Base-by-base conservation (phyloP, 2,329 filamentous ascomycete genomes). In the Fusarium keratoplasticum region DNA sequence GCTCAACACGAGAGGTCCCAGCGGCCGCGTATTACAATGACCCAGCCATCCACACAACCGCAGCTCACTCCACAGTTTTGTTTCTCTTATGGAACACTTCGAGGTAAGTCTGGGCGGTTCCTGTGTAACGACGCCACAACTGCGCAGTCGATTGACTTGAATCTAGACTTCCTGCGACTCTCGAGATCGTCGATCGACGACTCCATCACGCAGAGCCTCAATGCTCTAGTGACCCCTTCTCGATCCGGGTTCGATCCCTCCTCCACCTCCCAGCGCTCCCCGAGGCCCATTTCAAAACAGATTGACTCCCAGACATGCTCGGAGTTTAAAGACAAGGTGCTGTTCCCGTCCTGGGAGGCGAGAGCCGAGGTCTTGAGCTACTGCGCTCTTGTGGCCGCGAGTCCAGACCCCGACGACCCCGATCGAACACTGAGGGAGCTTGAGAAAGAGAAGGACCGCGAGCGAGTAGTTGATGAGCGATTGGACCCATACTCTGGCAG, bases 131-230 rank as follows among this genome's bases (percentile, higher is more conserved):
- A n/a, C 27, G 42, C n/a, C 47, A 31, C 18, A 16, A 25, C 29
- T 54, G 10, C 11, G 42, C 27, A 9, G 38, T 61, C 66, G 25
- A 70, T 69, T 76, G 66, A 73, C 59, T 60, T 36, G 33, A 13
- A 29, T n/a, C 36, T 18, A 98, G 96, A 98, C 82, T 99, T 99
- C 82, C 89, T 99, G 25, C 93, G 95, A 42, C 83, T 96, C 74
- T 98, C 96, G 11, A 91, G 96, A 73, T 88, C 90, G 61, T 90
- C 93, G 57, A 92, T 98, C 79, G 96, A 99, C 84, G 96, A 99
- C 83, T 95, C 94, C 52, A 98, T 99, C 80, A 91, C 91, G 1
- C 95, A 98, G 80, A 96, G 97, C 79, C 90, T 99, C 70, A 98
- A 98, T 85, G 94, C 95, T 1, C 89, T 98, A 40, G 85, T 94